Evolutionary conservation across 1,139 yeast species (phyloP), one percentile per base, ranked within the genome.

Genomic region (Lodderomyces elongisporus): DNA sequence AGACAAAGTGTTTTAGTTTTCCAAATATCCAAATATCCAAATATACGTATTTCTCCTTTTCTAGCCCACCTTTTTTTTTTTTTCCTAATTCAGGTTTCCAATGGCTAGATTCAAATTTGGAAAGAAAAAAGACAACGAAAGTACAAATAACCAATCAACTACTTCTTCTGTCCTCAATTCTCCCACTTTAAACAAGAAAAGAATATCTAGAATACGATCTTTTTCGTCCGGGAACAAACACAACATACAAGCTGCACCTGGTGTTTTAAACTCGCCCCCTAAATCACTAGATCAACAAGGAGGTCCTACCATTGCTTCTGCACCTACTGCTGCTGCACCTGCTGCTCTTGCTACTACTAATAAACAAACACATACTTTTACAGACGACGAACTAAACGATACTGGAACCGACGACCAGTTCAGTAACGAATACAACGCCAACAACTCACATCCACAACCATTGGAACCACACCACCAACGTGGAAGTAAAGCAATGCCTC

Each of bases 401-500:
- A 14, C 9, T 23, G 22, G 14, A 14, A 12, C 9, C 26, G 8
- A 24, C 26, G 14, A 24, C 26, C 6, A 24, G 14, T 7, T 7
- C 22, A 18, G 10, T 10, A 18, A 10, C 22, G 8, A 10, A 6
- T 7, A n/a, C 14, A n/a, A 24, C 12, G 26, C 14, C 8, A 13
- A 24, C 26, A 10, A 13, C 26, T 13, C 6, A 6, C 26, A 24
- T 10, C 22, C 22, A 7, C 22, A 20, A 7, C 22, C 22, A 8
- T 20, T 14, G 16, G 21, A 16, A 22, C 9, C 9, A 14, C 22
- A n/a, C 9, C 34, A 25, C n/a, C n/a, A n/a, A n/a, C n/a, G n/a
- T n/a, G 20, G 25, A 26, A 17, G 17, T 7, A 20, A 26, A 20
- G 17, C 33, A 12, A 37, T 37, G 40, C 40, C 40, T 18, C 36